These are phyloP conservation scores for Ganoderma multipileum DNA, from an alignment of 1,284 basidiomycete genomes.

Conservation along the genomic window DNA sequence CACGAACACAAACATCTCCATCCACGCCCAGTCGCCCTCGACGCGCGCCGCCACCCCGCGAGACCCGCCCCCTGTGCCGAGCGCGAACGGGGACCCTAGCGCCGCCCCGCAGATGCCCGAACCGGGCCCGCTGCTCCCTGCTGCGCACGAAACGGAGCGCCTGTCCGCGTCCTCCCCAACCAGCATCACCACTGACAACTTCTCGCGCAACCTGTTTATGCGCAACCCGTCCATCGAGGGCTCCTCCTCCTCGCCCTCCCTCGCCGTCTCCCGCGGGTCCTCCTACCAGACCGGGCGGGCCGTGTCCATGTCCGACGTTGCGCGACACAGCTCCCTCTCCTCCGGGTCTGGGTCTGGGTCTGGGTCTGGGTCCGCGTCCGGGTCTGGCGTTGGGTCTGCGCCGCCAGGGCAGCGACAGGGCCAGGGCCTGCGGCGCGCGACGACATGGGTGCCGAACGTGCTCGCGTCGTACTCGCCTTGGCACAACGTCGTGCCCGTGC, in stretches of 20 bases:
- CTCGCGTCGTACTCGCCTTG: constrained; percentile 30
- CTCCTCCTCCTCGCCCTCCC: neutral
- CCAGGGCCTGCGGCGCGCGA: constrained; percentile 5
- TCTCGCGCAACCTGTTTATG: constrained; percentile 16
- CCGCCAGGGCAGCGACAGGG: neutral
- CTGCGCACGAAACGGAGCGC: neutral
- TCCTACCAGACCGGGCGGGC: constrained; percentile 8
- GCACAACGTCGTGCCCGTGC: constrained; percentile 20
- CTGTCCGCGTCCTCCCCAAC: neutral
- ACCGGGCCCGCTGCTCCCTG: neutral
- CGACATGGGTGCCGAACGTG: constrained; percentile 28
- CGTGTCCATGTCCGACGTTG: neutral
- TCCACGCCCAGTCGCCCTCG: constrained; percentile 13
- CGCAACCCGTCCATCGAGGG: constrained; percentile 24
- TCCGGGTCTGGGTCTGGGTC: neutral
- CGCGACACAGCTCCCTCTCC: neutral
- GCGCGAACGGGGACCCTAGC: neutral
- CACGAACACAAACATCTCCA: constrained; percentile 9
- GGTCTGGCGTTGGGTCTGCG: neutral
- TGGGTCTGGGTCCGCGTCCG: neutral
- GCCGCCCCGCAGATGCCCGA: neutral
- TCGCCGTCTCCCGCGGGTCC: constrained; percentile 25
- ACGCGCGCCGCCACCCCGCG: neutral
- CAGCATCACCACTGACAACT: constrained; percentile 14
- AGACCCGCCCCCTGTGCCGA: neutral